These are phyloP conservation scores for Aspergillus homomorphus DNA, from an alignment of 495 filamentous ascomycete species.

Conservation along the genomic window DNA sequence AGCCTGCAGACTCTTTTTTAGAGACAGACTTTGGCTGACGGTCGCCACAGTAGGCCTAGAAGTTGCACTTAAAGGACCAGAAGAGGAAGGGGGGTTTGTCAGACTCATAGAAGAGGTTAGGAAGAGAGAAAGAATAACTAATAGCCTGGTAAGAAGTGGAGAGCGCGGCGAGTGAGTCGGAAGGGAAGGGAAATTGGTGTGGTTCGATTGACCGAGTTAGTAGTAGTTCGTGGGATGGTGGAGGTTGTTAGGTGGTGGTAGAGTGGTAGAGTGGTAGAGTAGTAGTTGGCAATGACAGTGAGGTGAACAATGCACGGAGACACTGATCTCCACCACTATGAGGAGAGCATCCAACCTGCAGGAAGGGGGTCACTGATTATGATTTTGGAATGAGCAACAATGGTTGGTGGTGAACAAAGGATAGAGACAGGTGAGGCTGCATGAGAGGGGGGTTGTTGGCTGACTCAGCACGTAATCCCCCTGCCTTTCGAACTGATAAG, in stretches of 20 bases:
- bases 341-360: background rate
- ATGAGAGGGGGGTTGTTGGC: background rate
- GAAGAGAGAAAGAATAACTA: background rate
- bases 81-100: slow-evolving; percentile 54
- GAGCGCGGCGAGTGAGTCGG: background rate
- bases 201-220: slow-evolving; percentile 3
- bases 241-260: background rate
- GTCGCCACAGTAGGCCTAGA: slow-evolving; percentile 37
- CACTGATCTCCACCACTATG: slow-evolving; percentile 7
- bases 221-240: background rate
- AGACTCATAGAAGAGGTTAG: slow-evolving; percentile 43
- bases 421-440: background rate
- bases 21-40: slow-evolving; percentile 53
- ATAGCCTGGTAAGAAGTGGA: slow-evolving; percentile 3
- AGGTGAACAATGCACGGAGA: slow-evolving; percentile 7
- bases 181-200: background rate
- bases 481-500: background rate
- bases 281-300: background rate
- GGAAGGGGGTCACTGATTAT: background rate
- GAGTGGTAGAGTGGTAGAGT: background rate
- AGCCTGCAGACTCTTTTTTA: slow-evolving; percentile 72
- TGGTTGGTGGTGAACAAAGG: background rate
- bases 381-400: background rate
- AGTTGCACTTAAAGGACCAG: slow-evolving; percentile 49
- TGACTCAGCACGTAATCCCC: background rate